phyloP scores from a whole-genome alignment of 768 basidiomycete species.

The Pleurotus platypus region DNA sequence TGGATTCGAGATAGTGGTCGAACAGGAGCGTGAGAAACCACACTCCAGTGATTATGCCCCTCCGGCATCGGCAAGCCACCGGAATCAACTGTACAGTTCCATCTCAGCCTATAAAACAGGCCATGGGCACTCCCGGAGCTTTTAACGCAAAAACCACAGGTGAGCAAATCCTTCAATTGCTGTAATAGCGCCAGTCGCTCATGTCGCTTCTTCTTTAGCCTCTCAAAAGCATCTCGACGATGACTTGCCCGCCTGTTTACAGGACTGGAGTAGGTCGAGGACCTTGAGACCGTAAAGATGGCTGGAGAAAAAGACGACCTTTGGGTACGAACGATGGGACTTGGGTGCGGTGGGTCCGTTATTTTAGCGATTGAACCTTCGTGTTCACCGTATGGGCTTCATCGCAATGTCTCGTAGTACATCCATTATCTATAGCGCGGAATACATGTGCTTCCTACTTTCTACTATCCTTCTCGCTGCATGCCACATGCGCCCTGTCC shows the following conservation, averaged over 20 bases:
- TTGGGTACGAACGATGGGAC: conserved; percentile 56
- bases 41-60: conserved; percentile 3
- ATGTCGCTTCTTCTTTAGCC: conserved; percentile 34
- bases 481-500: neutral
- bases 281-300: conserved; percentile 81
- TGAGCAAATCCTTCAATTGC: conserved; percentile 25
- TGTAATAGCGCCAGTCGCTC: conserved; percentile 13
- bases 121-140: neutral
- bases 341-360: conserved; percentile 76
- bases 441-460: neutral
- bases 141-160: conserved; percentile 66
- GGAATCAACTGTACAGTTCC: conserved; percentile 28
- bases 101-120: neutral
- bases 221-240: conserved; percentile 89
- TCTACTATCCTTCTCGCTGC: neutral
- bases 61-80: neutral
- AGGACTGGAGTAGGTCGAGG: conserved; percentile 77
- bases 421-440: conserved; percentile 24
- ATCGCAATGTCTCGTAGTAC: conserved; percentile 94
- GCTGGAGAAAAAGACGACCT: conserved; percentile 60
- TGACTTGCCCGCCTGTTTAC: conserved; percentile 56
- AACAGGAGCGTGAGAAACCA: neutral
- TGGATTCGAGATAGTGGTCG: neutral
- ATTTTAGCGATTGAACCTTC: conserved; percentile 49
- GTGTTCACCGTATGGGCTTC: conserved; percentile 62